These are phyloP conservation scores for Alopecurus myosuroides DNA, from an alignment of 176 grass and related monocot species.

Conservation along the genomic window DNA sequence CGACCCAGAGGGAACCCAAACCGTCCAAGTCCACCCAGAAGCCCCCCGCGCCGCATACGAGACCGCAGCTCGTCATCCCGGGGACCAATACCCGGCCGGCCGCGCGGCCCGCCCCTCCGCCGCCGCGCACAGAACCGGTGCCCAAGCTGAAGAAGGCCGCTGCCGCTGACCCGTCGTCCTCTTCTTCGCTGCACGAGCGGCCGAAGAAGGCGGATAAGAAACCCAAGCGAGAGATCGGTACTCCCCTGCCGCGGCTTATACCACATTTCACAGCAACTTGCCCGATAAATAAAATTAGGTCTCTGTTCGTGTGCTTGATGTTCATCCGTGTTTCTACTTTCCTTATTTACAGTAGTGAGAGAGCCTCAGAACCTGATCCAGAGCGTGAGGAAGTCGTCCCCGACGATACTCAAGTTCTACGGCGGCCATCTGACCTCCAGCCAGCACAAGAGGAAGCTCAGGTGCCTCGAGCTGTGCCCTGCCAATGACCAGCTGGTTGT, in stretches of 20 bases:
- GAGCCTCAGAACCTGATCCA: constrained; percentile 75
- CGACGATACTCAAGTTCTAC: constrained; percentile 49
- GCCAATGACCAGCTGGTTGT: constrained; percentile 77
- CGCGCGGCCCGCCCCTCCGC: background rate
- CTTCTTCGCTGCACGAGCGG: constrained; percentile 13
- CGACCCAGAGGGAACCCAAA: constrained; percentile 3
- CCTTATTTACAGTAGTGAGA: constrained; percentile 47
- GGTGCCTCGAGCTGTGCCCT: constrained; percentile 86
- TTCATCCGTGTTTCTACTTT: background rate
- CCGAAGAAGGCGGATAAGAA: constrained; percentile 50
- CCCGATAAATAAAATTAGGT: background rate
- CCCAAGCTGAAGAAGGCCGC: constrained; percentile 25
- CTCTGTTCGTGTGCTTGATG: background rate
- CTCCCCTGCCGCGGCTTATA: background rate
- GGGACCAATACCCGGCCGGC: constrained; percentile 10
- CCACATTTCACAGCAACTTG: background rate
- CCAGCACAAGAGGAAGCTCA: constrained; percentile 85
- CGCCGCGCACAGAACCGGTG: constrained; percentile 8
- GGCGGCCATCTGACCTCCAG: constrained; percentile 48
- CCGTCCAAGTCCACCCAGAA: background rate
- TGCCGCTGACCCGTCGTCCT: constrained; percentile 1
- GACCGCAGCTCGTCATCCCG: constrained; percentile 61
- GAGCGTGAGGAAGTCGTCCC: constrained; percentile 45
- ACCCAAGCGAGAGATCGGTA: constrained; percentile 62
- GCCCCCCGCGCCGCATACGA: background rate